Evolutionary conservation across 2,329 filamentous ascomycete species (phyloP).

Genomic region (Fusarium cyanostomum): DNA sequence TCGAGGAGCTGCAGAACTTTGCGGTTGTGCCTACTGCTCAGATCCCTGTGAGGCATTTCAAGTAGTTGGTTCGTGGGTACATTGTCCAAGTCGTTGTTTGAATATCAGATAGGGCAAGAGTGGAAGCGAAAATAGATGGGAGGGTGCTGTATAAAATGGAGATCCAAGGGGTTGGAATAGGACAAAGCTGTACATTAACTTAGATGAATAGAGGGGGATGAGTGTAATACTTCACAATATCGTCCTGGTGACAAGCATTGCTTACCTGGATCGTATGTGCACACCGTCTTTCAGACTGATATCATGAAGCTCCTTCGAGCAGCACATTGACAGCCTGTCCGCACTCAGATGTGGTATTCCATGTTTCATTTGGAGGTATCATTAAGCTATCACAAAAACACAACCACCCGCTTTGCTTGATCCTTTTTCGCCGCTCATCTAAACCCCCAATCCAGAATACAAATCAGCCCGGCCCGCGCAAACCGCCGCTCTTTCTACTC

Average conservation of each 20-base stretch:
- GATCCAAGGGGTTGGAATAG: not conserved
- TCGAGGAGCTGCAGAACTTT: slow-evolving; percentile 39
- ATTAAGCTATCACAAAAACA: slow-evolving; percentile 43
- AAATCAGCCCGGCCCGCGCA: slow-evolving; percentile 14
- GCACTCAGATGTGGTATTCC: slow-evolving; percentile 13
- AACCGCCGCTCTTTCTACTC: slow-evolving; percentile 25
- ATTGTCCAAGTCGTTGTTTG: not conserved
- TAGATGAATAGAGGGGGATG: slow-evolving; percentile 14
- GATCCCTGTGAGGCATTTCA: slow-evolving; percentile 43
- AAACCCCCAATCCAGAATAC: slow-evolving; percentile 24
- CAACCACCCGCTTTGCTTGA: slow-evolving; percentile 33
- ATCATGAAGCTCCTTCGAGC: not conserved
- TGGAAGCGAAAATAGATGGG: not conserved
- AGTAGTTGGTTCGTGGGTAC: not conserved
- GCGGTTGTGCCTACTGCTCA: slow-evolving; percentile 34
- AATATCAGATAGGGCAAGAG: not conserved
- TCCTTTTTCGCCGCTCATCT: slow-evolving; percentile 36
- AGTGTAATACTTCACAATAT: not conserved
- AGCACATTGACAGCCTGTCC: no score
- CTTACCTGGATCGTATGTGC: no score
- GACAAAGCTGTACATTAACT: slow-evolving; percentile 23
- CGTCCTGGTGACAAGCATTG: no score
- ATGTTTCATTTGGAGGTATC: slow-evolving; percentile 46
- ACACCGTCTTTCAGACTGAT: no score
- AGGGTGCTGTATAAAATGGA: not conserved